Base-by-base conservation (phyloP, 768 basidiomycete species). In the Amyloporia xantha region DNA sequence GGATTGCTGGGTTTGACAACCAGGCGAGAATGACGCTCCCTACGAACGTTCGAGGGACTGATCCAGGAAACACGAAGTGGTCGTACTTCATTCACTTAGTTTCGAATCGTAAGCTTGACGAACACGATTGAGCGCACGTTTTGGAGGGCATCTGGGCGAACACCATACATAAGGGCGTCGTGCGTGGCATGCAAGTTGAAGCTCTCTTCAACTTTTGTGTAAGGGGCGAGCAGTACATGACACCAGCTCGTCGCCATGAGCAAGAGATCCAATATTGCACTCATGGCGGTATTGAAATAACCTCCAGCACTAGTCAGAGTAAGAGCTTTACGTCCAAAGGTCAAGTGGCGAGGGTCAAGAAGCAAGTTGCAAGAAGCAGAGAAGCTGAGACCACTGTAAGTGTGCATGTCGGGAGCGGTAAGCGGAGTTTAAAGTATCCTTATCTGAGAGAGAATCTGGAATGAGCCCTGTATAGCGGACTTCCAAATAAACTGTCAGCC, bases 191-290 rank as follows among this genome's bases (percentile, higher is more conserved):
- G 96, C 7, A 98, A 76, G 56, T 86, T 93, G 74, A 97, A 97
- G 60, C 86, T 89, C 68, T 99, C 96, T 66, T 99, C 96, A 24
- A 99, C 96, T 69, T 99, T 99, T 3, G 90, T 88, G 63, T 86
- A 91, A 0, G 96, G 95, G 2, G 89, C 78, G 2, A 90, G 69
- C 21, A 86, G 55, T 41, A 94, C 85, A 54, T 95, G 86, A 1
- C 61, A 56, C 75, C 81, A 87, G 45, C 72, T 71, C 40, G 73
- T 70, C 0, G 58, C 59, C 21, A 82, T 62, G 13, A 87, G 59
- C 9, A 80, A 58, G 17, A 68, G 54, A 57, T 90, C 87, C 15
- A 78, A 66, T 3, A 58, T 50, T 7, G 67, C 49, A 53, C 63
- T 67, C 72, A 73, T 72, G 19, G 24, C 20, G 9, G 24, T 43